Evolutionary conservation across 2,329 filamentous ascomycete genomes (phyloP).

Genomic region (Monosporascus ibericus): DNA sequence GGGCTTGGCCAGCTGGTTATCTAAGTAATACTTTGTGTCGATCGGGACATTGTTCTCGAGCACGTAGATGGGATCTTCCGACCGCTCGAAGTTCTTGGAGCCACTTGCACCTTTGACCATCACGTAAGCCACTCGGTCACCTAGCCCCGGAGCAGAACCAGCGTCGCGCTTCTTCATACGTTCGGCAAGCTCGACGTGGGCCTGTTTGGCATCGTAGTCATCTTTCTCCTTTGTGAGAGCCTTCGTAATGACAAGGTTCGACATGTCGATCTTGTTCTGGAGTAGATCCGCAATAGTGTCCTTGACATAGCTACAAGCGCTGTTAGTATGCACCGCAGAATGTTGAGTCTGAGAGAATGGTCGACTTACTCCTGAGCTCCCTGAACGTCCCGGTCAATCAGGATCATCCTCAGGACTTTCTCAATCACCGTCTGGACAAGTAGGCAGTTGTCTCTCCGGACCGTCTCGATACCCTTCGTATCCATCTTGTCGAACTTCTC

Average conservation of each 20-base stretch:
- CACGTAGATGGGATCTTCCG: slow-evolving; percentile 94
- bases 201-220: slow-evolving; percentile 86
- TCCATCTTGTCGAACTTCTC: slow-evolving; percentile 99
- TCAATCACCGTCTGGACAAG: slow-evolving; percentile 97
- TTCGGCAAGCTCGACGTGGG: slow-evolving; percentile 89
- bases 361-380: slow-evolving; percentile 82
- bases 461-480: slow-evolving; percentile 98
- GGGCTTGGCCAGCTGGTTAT: slow-evolving; percentile 96
- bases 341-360: background rate
- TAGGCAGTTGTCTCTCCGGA: slow-evolving; percentile 91
- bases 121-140: slow-evolving; percentile 96
- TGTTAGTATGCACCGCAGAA: slow-evolving; percentile 29
- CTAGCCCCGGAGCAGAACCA: slow-evolving; percentile 84
- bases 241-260: slow-evolving; percentile 98
- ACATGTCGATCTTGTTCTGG: slow-evolving; percentile 98
- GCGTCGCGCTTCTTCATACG: slow-evolving; percentile 97
- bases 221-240: slow-evolving; percentile 87
- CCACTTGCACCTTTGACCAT: slow-evolving; percentile 89
- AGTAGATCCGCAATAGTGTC: slow-evolving; percentile 89
- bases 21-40: slow-evolving; percentile 96
- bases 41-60: slow-evolving; percentile 97
- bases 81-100: slow-evolving; percentile 93
- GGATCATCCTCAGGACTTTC: slow-evolving; percentile 88
- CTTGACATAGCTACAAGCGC: slow-evolving; percentile 73
- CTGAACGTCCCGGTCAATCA: slow-evolving; percentile 86